These are phyloP conservation scores for Alternaria burnsii DNA, from an alignment of 2,329 filamentous ascomycete species.

Conservation along the genomic window DNA sequence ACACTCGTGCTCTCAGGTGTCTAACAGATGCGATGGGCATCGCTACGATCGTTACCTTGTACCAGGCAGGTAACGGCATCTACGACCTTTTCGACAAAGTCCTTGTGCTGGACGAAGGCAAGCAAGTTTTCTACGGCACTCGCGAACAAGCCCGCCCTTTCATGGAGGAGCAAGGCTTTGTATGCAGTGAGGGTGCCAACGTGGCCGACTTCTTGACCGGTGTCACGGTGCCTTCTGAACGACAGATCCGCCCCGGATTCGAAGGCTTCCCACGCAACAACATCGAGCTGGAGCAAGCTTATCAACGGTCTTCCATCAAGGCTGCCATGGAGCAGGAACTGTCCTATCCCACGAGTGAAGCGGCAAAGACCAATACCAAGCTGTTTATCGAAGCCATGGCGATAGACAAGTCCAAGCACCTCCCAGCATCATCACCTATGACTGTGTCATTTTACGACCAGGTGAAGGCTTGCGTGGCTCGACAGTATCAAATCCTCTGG, in stretches of 20 bases:
- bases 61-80: constrained; percentile 59
- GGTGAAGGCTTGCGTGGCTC: constrained; percentile 63
- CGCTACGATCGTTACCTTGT: constrained; percentile 65
- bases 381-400: constrained; percentile 64
- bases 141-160: constrained; percentile 67
- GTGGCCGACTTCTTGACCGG: constrained; percentile 80
- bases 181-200: constrained; percentile 69
- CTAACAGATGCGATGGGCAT: constrained; percentile 60
- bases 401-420: constrained; percentile 63
- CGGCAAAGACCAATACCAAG: constrained; percentile 49
- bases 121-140: constrained; percentile 77
- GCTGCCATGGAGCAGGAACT: constrained; percentile 64
- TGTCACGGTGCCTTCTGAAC: constrained; percentile 63
- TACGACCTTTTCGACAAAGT: constrained; percentile 76
- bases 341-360: constrained; percentile 63
- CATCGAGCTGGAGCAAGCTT: constrained; percentile 55
- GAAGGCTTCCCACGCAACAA: constrained; percentile 56
- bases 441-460: constrained; percentile 54
- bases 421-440: constrained; percentile 64
- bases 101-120: constrained; percentile 76
- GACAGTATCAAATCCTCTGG: constrained; percentile 72
- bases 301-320: constrained; percentile 62
- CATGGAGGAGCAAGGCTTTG: constrained; percentile 73
- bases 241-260: constrained; percentile 51
- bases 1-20: constrained; percentile 61